Conservation (phyloP, 768 basidiomycete species). For the Tremella mesenterica region DNA sequence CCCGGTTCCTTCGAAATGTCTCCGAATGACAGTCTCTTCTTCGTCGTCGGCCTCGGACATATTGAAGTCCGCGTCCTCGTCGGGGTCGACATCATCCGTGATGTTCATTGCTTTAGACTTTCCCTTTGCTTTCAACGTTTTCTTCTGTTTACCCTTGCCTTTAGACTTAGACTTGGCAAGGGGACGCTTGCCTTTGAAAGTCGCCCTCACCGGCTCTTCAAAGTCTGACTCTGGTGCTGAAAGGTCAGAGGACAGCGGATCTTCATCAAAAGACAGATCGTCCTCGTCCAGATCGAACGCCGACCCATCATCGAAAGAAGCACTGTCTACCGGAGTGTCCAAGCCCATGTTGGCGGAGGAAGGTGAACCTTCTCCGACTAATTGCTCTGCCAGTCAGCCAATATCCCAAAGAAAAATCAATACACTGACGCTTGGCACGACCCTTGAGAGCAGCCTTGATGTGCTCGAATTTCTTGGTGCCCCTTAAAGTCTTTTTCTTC, state of each 20-base stretch:
- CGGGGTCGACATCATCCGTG: background rate
- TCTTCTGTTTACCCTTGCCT: background rate
- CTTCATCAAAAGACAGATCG: too few species aligned
- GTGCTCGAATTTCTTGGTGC: too few species aligned
- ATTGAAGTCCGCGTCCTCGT: slow-evolving; percentile 2
- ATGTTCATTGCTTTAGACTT: slow-evolving; percentile 12
- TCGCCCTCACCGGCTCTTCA: too few species aligned
- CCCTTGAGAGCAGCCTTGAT: background rate
- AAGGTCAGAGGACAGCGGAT: too few species aligned
- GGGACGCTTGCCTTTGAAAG: too few species aligned
- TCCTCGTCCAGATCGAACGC: background rate
- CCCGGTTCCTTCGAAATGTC: too few species aligned
- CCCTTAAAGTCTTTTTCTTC: too few species aligned
- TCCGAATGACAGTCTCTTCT: slow-evolving; percentile 12
- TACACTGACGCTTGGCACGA: background rate
- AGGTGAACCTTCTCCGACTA: background rate
- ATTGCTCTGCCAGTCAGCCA: background rate
- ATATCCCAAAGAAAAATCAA: background rate
- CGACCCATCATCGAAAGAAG: slow-evolving; percentile 1
- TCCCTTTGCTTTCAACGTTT: slow-evolving; percentile 1
- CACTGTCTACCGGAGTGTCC: background rate
- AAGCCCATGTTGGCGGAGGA: slow-evolving; percentile 10
- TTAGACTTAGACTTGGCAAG: too few species aligned
- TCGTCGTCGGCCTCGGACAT: slow-evolving; percentile 6
- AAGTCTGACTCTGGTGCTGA: too few species aligned